Evolutionary conservation across 495 filamentous ascomycete species (phyloP), one percentile per base, ranked within the genome.

Genomic region (Cairneyella variabilis): DNA sequence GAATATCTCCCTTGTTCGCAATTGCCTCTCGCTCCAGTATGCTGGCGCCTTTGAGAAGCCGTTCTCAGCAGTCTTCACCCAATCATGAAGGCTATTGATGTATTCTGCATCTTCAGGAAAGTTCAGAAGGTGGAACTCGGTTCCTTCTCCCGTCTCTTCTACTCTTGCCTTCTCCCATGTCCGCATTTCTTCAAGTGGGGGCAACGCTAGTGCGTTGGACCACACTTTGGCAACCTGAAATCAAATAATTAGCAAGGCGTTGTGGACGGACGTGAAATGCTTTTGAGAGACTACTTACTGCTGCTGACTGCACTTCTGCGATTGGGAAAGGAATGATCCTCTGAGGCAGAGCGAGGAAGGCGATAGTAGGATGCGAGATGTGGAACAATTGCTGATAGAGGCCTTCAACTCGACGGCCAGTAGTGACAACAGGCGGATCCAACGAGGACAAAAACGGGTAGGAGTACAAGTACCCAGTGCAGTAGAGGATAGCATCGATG

Each of bases 311-410:
- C n/a, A 76, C 80, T 63, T 96, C 88, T 1, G 83, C 72, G 5
- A 91, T 60, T 2, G 87, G 84, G 61, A 96, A 96, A 2, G 92
- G 91, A 21, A 95, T 84, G 10, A 95, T 80, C 55, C 87, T 85
- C 55, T 89, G 85, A 2, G 84, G 80, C 18, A 97, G 69, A 0
- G 78, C 85, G 0, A 86, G 75, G 57, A 96, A 91, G 2, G 83
- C 85, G 3, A 98, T 70, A 0, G 90, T 92, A 3, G 91, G 89
- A 44, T 88, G 78, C 3, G 79, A 69, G 12, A 78, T 83, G 62
- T 86, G 84, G 65, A 96, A 86, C 3, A 96, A 64, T 49, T 97
- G 88, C 53, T 86, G 76, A 55, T 90, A 96, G 2, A 88, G 59
- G 36, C 85, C 78, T 56, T 79, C 66, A 0, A 86, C 81, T 20